phyloP scores from a whole-genome alignment of 495 filamentous ascomycete species.

The Podospora fimiseda region DNA sequence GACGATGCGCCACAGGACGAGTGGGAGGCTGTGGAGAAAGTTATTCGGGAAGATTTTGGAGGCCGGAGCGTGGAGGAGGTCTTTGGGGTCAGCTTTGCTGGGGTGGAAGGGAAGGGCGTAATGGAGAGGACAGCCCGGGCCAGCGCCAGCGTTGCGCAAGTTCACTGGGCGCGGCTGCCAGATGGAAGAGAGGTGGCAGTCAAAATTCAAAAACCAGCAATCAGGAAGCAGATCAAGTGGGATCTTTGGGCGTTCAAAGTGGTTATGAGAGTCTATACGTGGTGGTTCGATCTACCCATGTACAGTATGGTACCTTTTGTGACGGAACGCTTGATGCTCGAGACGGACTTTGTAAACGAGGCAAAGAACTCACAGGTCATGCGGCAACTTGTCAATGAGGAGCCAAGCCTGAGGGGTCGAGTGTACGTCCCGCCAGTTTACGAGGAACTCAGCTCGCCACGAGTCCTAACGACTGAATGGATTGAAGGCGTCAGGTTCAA shows the following conservation, averaged over 20 bases:
- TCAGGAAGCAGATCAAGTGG: constrained; percentile 80
- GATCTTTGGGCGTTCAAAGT: constrained; percentile 93
- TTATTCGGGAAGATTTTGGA: constrained; percentile 84
- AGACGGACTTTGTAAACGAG: constrained; percentile 92
- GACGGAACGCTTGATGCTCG: constrained; percentile 74
- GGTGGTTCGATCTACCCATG: constrained; percentile 80
- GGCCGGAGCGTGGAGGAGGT: constrained; percentile 74
- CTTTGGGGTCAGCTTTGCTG: constrained; percentile 75
- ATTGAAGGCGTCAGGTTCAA: constrained; percentile 88
- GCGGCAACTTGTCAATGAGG: constrained; percentile 66
- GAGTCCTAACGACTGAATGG: constrained; percentile 95
- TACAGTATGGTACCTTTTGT: constrained; percentile 87
- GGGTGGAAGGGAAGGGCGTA: constrained; percentile 57
- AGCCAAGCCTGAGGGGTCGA: constrained; percentile 66
- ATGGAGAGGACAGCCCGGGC: constrained; percentile 87
- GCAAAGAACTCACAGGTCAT: constrained; percentile 82
- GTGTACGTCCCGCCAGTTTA: constrained; percentile 88
- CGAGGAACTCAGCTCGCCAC: constrained; percentile 69
- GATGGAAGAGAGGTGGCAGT: constrained; percentile 89
- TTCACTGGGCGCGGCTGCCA: constrained; percentile 76
- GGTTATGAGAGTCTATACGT: constrained; percentile 68
- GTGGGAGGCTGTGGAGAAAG: constrained; percentile 83
- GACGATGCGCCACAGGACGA: constrained; percentile 93
- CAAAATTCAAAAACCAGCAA: constrained; percentile 96
- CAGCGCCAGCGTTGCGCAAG: constrained; percentile 89